phyloP scores from a whole-genome alignment of 345 rosid genomes.

The Stellera chamaejasme region DNA sequence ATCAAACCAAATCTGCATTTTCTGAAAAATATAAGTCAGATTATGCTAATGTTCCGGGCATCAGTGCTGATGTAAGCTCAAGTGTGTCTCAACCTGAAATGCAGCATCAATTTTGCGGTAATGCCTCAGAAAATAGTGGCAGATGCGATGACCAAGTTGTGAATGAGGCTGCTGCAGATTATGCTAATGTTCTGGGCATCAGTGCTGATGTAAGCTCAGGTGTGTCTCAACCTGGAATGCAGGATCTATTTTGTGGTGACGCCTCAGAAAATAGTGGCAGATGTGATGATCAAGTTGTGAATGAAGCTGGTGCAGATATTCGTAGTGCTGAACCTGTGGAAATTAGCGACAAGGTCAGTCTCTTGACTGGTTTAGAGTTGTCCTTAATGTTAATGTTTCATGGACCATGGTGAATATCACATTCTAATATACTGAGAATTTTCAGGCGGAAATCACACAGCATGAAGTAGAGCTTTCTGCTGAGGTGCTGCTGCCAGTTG shows the following conservation, averaged over 20 bases:
- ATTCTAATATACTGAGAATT: conserved; percentile 11
- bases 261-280: conserved; percentile 15
- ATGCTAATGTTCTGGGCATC: too few species aligned
- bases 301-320: conserved; percentile 20
- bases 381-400: conserved; percentile 10
- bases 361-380: conserved; percentile 10
- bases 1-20: too few species aligned
- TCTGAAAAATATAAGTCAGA: too few species aligned
- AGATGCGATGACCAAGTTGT: conserved; percentile 12
- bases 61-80: too few species aligned
- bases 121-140: conserved; percentile 16
- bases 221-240: too few species aligned
- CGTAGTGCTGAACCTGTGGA: conserved; percentile 18
- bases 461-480: conserved; percentile 25
- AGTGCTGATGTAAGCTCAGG: too few species aligned
- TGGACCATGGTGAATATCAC: conserved; percentile 10
- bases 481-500: conserved; percentile 13
- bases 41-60: too few species aligned
- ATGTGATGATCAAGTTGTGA: conserved; percentile 13
- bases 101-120: background rate
- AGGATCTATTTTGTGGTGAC: background rate
- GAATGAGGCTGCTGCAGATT: conserved; percentile 20
- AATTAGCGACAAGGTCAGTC: conserved; percentile 29
- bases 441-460: conserved; percentile 26
- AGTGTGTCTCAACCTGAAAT: too few species aligned